A percentile compares a stretch with the other conserved stretches of the same genome.
These are phyloP conservation scores for Oryza officinalis DNA, from an alignment of 176 grass and related monocot species.

Conservation along the genomic window DNA sequence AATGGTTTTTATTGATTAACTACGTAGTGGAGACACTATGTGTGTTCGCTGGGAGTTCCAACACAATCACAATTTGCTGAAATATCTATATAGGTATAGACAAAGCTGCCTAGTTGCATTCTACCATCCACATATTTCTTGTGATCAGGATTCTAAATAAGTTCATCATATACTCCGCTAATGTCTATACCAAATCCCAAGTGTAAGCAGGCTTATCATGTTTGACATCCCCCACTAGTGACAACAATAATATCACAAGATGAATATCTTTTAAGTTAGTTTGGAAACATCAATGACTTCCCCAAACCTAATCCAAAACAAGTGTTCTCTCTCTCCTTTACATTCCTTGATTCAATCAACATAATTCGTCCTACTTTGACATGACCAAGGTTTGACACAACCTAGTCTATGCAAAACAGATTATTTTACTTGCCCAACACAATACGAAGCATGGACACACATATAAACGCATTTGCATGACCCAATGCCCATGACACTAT, in stretches of 20 bases:
- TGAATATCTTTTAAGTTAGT: neutral
- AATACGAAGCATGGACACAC: slow-evolving; percentile 16
- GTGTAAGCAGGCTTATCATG: neutral
- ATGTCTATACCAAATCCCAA: neutral
- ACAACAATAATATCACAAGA: neutral
- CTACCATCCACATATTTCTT: slow-evolving; percentile 40
- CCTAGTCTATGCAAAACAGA: neutral
- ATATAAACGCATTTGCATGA: slow-evolving; percentile 30
- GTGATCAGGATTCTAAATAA: slow-evolving; percentile 10
- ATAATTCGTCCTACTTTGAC: slow-evolving; percentile 39
- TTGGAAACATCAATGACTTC: neutral
- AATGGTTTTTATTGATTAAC: too few species aligned
- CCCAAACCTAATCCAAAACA: slow-evolving; percentile 29
- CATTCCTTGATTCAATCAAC: slow-evolving; percentile 42
- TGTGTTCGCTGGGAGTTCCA: slow-evolving; percentile 25
- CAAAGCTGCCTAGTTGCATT: slow-evolving; percentile 35
- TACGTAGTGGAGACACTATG: slow-evolving; percentile 18
- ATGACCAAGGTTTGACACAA: slow-evolving; percentile 40
- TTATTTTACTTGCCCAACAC: neutral
- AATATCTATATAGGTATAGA: neutral
- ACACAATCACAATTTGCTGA: slow-evolving; percentile 12
- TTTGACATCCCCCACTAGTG: neutral
- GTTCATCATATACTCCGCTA: slow-evolving; percentile 37
- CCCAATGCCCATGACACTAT: neutral
- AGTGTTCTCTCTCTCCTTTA: slow-evolving; percentile 17